Percentiles rank a stretch among this genome's conserved stretches.
Evolutionary conservation across 1,284 basidiomycete species (phyloP).

Genomic region (Apiotrichum gamsii): DNA sequence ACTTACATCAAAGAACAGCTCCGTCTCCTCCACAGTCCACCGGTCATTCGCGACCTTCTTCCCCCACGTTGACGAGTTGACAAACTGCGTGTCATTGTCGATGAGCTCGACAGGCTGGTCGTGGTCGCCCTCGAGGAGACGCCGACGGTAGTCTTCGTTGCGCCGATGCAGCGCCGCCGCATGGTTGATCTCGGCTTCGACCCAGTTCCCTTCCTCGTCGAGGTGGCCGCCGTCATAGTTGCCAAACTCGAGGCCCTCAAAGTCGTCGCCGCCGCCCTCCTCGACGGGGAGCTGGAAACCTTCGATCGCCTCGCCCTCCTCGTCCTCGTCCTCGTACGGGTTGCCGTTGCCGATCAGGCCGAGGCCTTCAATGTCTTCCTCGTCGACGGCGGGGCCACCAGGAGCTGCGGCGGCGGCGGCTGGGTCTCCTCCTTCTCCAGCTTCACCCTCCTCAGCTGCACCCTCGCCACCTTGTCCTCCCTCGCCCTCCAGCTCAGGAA

Average conservation of each 20-base stretch:
- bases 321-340: slow-evolving; percentile 21
- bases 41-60: slow-evolving; percentile 23
- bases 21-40: slow-evolving; percentile 32
- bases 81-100: slow-evolving; percentile 31
- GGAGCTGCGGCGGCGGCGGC: slow-evolving; percentile 10
- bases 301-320: slow-evolving; percentile 13
- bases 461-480: slow-evolving; percentile 3
- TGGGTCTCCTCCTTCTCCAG: slow-evolving; percentile 8
- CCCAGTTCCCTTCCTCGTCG: slow-evolving; percentile 17
- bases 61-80: slow-evolving; percentile 29
- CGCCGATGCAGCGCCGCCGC: slow-evolving; percentile 8
- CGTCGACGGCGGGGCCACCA: slow-evolving; percentile 6
- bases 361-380: slow-evolving; percentile 24
- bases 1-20: slow-evolving; percentile 34
- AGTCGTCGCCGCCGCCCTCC: slow-evolving; percentile 8
- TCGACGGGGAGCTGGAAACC: slow-evolving; percentile 18
- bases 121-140: slow-evolving; percentile 21
- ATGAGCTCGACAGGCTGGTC: slow-evolving; percentile 26
- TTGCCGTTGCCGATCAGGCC: slow-evolving; percentile 18
- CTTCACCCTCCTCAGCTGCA: slow-evolving; percentile 6
- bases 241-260: slow-evolving; percentile 10
- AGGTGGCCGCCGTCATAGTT: slow-evolving; percentile 16
- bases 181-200: slow-evolving; percentile 5
- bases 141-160: slow-evolving; percentile 20
- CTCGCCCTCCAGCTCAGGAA: background rate